phyloP scores from a whole-genome alignment of 2,329 filamentous ascomycete genomes.

The Rutstroemia sp. region DNA sequence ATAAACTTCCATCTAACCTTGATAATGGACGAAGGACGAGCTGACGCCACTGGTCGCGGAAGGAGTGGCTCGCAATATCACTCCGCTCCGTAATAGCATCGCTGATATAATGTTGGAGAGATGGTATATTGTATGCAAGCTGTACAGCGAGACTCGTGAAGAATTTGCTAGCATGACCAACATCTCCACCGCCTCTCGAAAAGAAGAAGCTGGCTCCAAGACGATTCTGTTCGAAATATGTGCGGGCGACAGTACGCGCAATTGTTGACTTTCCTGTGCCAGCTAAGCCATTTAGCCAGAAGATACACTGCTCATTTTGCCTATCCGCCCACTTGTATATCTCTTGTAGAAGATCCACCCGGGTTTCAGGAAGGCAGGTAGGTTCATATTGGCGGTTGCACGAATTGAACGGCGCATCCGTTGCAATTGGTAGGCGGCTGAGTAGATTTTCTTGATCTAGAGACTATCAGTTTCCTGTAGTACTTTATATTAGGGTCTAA shows the following conservation, averaged over 20 bases:
- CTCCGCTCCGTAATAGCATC: conserved; percentile 28
- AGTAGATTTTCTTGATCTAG: too few relatives aligned
- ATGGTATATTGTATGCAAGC: conserved; percentile 23
- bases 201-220: conserved; percentile 10
- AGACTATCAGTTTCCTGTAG: too few relatives aligned
- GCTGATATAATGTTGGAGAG: conserved; percentile 23
- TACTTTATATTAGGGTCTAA: too few relatives aligned
- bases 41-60: conserved; percentile 30
- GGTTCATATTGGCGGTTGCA: not conserved
- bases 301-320: not conserved
- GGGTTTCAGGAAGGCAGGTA: not conserved
- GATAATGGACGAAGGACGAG: conserved; percentile 17
- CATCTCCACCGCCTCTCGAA: conserved; percentile 16
- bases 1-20: too few relatives aligned
- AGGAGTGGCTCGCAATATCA: conserved; percentile 23
- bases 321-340: not conserved
- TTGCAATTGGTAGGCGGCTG: not conserved
- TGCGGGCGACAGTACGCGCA: conserved; percentile 27
- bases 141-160: conserved; percentile 28
- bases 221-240: conserved; percentile 27
- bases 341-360: not conserved
- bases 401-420: conserved; percentile 1
- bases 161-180: conserved; percentile 26
- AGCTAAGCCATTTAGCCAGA: conserved; percentile 33
- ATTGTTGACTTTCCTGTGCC: conserved; percentile 32